Conservation (phyloP, 1,139 yeast species). For the Saccharomycopsis phalli region DNA sequence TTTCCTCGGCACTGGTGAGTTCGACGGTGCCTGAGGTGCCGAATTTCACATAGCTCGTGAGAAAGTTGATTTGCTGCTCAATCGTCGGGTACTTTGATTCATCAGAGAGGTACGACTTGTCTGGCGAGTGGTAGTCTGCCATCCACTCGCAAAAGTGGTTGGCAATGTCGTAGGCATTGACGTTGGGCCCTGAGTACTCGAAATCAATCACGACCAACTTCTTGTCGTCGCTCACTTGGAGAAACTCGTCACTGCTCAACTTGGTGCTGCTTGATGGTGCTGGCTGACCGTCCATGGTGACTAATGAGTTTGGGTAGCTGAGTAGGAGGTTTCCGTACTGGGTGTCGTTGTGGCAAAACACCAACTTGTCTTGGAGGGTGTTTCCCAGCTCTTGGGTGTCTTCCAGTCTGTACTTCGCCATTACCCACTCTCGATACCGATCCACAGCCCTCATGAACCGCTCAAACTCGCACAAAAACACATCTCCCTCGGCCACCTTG, state of each 20-base stretch:
- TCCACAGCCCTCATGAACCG: slow-evolving; percentile 40
- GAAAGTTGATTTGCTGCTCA: slow-evolving; percentile 59
- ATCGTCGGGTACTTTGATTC: slow-evolving; percentile 53
- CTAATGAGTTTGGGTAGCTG: slow-evolving; percentile 27
- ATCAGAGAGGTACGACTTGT: slow-evolving; percentile 49
- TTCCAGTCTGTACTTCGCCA: slow-evolving; percentile 32
- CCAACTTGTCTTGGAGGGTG: slow-evolving; percentile 42
- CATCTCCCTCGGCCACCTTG: slow-evolving; percentile 22
- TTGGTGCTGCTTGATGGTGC: slow-evolving; percentile 20
- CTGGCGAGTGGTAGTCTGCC: slow-evolving; percentile 77
- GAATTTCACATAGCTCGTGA: slow-evolving; percentile 63
- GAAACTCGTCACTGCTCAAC: slow-evolving; percentile 24
- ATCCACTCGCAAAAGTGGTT: slow-evolving; percentile 95
- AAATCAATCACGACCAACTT: slow-evolving; percentile 90
- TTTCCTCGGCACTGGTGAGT: neutral
- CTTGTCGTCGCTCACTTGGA: slow-evolving; percentile 44
- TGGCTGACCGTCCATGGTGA: slow-evolving; percentile 30
- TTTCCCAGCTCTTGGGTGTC: slow-evolving; percentile 28
- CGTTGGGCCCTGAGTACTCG: slow-evolving; percentile 91
- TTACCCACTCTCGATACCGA: slow-evolving; percentile 57
- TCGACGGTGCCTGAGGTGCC: slow-evolving; percentile 22
- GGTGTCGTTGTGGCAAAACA: slow-evolving; percentile 90
- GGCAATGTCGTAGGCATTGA: slow-evolving; percentile 82
- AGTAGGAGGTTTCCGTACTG: slow-evolving; percentile 87
- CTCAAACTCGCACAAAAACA: slow-evolving; percentile 42